Conservation (phyloP, 441 rosid species). For the Adansonia grandidieri region DNA sequence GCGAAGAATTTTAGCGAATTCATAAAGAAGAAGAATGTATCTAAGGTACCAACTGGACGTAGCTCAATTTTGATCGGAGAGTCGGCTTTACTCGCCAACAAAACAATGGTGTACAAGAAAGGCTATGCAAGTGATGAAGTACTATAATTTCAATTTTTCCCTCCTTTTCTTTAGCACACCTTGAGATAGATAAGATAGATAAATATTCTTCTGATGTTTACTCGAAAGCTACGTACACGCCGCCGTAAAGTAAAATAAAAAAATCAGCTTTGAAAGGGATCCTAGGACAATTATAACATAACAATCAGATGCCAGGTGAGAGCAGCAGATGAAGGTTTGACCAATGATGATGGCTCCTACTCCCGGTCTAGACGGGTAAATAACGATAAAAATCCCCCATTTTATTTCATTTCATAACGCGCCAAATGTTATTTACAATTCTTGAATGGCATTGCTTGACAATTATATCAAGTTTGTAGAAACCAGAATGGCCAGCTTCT, state of each 20-base stretch:
- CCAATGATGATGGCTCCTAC: too few relatives aligned
- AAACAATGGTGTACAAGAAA: not conserved
- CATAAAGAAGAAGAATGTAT: conserved; percentile 51
- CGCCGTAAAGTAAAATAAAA: too few relatives aligned
- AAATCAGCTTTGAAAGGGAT: too few relatives aligned
- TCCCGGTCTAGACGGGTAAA: too few relatives aligned
- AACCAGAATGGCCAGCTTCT: conserved; percentile 27
- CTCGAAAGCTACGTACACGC: not conserved
- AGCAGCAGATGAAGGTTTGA: too few relatives aligned
- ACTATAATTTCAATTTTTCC: not conserved
- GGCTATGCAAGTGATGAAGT: not conserved
- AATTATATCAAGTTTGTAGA: conserved; percentile 2
- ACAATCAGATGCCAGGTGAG: too few relatives aligned
- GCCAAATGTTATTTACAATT: conserved; percentile 29
- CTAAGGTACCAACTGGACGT: conserved; percentile 45
- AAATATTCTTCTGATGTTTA: not conserved
- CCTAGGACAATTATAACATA: too few relatives aligned
- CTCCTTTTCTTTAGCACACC: not conserved
- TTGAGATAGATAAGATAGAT: not conserved
- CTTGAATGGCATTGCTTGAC: not conserved
- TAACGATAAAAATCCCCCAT: not conserved
- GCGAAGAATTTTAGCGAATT: conserved; percentile 53
- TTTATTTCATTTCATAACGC: conserved; percentile 8
- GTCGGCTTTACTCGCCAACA: conserved; percentile 5
- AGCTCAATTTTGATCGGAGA: conserved; percentile 47